Base-by-base conservation (phyloP, 257 asterid genomes). In the Ajuga chamaepitys region DNA sequence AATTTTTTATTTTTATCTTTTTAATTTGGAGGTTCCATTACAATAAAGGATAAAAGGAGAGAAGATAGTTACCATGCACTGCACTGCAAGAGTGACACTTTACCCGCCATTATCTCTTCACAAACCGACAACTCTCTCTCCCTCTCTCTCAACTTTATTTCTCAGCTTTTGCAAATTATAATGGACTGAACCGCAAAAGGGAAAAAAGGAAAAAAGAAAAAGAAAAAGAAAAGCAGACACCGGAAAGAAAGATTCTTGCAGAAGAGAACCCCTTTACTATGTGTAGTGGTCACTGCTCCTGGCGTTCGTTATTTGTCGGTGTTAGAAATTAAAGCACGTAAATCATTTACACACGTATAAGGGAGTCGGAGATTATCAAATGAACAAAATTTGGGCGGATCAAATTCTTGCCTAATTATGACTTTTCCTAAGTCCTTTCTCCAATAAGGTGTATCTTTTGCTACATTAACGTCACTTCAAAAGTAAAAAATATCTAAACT, bases 171-270 rank as follows among this genome's bases (percentile, higher is more conserved):
- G 61, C 38, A 13, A 37, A 45, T 34, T 63, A 17, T 51, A 56
- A 55, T 21, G 80, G 74, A 47, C 65, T 41, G 68, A 65, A 22
- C 35, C 18, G 37, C 3, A 28, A 20, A 46, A 53, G 50, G 14
- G 8, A 16, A 12, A 64, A 72, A 45, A 35, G 22, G 64, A 67
- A 70, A 6, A 64, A 67, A 47, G 34, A 25, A 63, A 71, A 59
- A 70, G 66, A 9, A 59, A 75, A 59, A 38, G 54, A 70, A 76
- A 74, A 78, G 77, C 66, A 75, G 75, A 80, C 65, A 70, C 7
- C 58, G 46, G 14, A 70, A 51, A 74, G 72, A 80, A 74, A 78
- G 83, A 82, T 77, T 79, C 85, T 58, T 73, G 55, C 66, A n/a
- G 70, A 64, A 66, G 76, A 53, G 47, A 68, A 65, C 63, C 71